Base-by-base conservation (phyloP, 2,329 filamentous ascomycete genomes). In the Arthrocladium fulminans region DNA sequence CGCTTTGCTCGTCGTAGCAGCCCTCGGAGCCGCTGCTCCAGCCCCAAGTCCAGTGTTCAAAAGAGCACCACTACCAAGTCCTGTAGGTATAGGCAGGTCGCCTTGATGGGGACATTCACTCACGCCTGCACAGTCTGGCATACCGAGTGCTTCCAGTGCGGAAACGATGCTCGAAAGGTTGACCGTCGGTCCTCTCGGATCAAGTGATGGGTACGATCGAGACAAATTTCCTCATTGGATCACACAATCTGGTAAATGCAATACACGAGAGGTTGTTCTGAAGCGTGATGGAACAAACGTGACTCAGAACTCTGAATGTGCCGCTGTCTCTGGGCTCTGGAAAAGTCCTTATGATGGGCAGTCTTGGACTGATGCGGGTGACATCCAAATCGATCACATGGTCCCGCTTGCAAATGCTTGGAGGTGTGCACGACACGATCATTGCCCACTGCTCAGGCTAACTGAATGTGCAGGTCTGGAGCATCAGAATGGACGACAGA, bases 321-420 rank as follows among this genome's bases (percentile, higher is more conserved):
- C 73, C 1, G 65, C 83, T 0, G 81, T 74, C 0, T 79, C 76
- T 2, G 86, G 87, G 3, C 72, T 69, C 0, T 92, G 87, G 86
- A 66, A 30, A 24, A 45, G 77, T 29, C 83, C 84, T 0, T 92
- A 85, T 62, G 86, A 90, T 59, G 85, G 84, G 13, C 81, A 69
- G 0, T 79, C 73, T 1, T 88, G 83, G 82, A 83, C 78, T 0
- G 69, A 71, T 0, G 77, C 84, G 1, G 76, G 73, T 15, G 83
- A 89, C 57, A 64, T 92, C 1, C 85, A 90, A 57, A 90, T 92
- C 51, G 87, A 92, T 63, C 87, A 92, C 63, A 74, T 92, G 67
- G 84, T 94, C 2, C 86, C 87, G 1, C 64, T 94, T 52, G 82
- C 83, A 61, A 87, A 89, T 60, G 85, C 86, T 3, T 90, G 85